Evolutionary conservation across 2,329 filamentous ascomycete species (phyloP).

Genomic region (Allantophomopsis cytisporea): DNA sequence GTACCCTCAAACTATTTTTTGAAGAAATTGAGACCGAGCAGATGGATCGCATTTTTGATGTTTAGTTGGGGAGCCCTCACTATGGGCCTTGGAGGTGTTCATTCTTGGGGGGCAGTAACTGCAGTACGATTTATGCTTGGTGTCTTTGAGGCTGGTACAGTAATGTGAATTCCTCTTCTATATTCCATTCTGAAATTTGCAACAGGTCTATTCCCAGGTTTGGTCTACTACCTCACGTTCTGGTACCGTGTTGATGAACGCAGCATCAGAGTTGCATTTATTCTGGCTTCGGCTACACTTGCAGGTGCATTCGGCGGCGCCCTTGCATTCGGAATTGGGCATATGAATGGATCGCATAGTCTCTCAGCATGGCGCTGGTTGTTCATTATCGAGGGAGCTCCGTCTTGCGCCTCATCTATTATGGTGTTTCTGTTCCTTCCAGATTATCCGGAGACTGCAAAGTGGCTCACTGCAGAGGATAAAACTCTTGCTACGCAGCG

Average conservation of each 20-base stretch:
- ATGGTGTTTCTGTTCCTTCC: conserved; percentile 30
- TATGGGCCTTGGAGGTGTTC: conserved; percentile 29
- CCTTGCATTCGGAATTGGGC: conserved; percentile 15
- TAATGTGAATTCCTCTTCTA: conserved; percentile 2
- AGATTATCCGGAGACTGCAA: conserved; percentile 32
- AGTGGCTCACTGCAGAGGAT: conserved; percentile 29
- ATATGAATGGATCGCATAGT: conserved; percentile 13
- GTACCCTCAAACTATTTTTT: conserved; percentile 34
- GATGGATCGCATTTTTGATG: conserved; percentile 35
- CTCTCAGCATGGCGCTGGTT: conserved; percentile 16
- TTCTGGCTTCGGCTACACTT: conserved; percentile 16
- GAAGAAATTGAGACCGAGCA: conserved; percentile 30
- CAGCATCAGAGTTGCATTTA: conserved; percentile 15
- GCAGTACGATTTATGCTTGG: conserved; percentile 32
- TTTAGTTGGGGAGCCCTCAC: conserved; percentile 32
- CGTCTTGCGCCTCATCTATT: conserved; percentile 30
- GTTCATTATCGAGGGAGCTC: conserved; percentile 17
- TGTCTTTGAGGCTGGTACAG: conserved; percentile 29
- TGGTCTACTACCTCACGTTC: conserved; percentile 18
- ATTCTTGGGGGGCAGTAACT: conserved; percentile 26
- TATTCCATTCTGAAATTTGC: not conserved
- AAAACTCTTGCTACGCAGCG: conserved; percentile 24
- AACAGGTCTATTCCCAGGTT: conserved; percentile 23
- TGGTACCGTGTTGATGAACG: conserved; percentile 17
- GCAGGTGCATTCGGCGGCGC: conserved; percentile 18